phyloP scores from a whole-genome alignment of 768 basidiomycete genomes.

The Lentinula aciculospora region DNA sequence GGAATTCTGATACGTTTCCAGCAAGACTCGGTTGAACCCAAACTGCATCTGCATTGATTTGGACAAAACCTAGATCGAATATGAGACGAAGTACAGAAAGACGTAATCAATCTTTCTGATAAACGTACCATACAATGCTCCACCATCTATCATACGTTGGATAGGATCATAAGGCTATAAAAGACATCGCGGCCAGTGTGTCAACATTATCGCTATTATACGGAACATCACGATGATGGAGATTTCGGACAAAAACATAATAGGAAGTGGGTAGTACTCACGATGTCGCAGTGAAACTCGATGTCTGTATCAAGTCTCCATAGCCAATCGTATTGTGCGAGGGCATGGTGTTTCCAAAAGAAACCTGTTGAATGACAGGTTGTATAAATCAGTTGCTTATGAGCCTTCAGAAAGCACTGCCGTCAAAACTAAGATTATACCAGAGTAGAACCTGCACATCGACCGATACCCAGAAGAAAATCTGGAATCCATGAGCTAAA shows the following conservation, averaged over 20 bases:
- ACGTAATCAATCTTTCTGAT: too few relatives aligned
- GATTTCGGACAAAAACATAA: not conserved
- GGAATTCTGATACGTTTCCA: conserved; percentile 20
- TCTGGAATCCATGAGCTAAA: conserved; percentile 6
- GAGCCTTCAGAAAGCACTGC: not conserved
- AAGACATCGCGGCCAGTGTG: too few relatives aligned
- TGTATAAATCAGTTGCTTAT: not conserved
- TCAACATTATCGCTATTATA: too few relatives aligned
- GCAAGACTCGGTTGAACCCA: conserved; percentile 24
- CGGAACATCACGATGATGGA: too few relatives aligned
- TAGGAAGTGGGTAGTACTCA: conserved; percentile 9
- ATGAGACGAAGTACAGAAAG: too few relatives aligned
- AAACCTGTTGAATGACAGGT: conserved; percentile 14
- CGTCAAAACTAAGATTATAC: conserved; percentile 9
- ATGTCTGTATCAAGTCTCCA: conserved; percentile 26
- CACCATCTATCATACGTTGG: conserved; percentile 16
- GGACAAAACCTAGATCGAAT: conserved; percentile 24
- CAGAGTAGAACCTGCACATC: conserved; percentile 26
- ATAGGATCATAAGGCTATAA: conserved; percentile 23
- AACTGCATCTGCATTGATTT: conserved; percentile 18
- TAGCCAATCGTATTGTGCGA: conserved; percentile 22
- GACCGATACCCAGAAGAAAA: conserved; percentile 23
- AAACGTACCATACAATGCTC: conserved; percentile 20
- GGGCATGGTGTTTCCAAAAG: conserved; percentile 23
- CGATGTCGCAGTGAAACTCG: conserved; percentile 25